These are phyloP conservation scores for Wickerhamomyces sp. DNA, from an alignment of 1,139 yeast species.

Conservation along the genomic window DNA sequence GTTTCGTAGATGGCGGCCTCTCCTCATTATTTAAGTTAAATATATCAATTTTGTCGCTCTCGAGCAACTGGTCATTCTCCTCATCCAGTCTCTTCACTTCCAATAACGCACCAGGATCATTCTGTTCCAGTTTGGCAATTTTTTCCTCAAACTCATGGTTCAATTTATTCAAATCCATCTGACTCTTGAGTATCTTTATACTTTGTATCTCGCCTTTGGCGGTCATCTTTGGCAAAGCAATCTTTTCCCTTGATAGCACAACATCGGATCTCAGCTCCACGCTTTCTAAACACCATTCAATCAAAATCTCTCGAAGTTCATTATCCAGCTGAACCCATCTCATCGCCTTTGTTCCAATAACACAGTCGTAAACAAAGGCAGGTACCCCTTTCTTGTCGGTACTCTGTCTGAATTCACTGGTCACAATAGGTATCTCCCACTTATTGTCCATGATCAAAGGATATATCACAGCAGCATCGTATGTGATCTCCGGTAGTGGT, in stretches of 20 bases:
- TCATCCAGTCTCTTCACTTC: slow-evolving; percentile 18
- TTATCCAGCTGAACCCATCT: slow-evolving; percentile 54
- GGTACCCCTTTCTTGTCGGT: slow-evolving; percentile 65
- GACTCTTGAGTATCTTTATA: slow-evolving; percentile 13
- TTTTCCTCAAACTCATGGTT: slow-evolving; percentile 11
- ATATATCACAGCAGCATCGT: slow-evolving; percentile 53
- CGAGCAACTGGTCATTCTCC: slow-evolving; percentile 7
- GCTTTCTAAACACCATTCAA: slow-evolving; percentile 54
- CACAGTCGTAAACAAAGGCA: slow-evolving; percentile 71
- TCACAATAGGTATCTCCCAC: slow-evolving; percentile 83
- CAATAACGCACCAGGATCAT: slow-evolving; percentile 15
- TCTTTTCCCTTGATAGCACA: slow-evolving; percentile 33
- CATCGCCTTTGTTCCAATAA: slow-evolving; percentile 57
- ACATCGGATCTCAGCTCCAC: slow-evolving; percentile 49
- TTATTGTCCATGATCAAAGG: slow-evolving; percentile 63
- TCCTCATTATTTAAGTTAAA: slow-evolving; percentile 7
- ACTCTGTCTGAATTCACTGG: slow-evolving; percentile 48
- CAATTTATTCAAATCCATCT: slow-evolving; percentile 10
- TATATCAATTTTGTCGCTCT: slow-evolving; percentile 8
- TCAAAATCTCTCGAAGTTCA: slow-evolving; percentile 30
- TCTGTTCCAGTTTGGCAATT: slow-evolving; percentile 4
- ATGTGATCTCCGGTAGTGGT: slow-evolving; percentile 50
- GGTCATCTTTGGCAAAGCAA: slow-evolving; percentile 53
- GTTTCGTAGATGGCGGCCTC: slow-evolving; percentile 6
- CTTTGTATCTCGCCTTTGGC: slow-evolving; percentile 44